Conservation (phyloP, 1,284 basidiomycete species). For the Thelephora terrestris region DNA sequence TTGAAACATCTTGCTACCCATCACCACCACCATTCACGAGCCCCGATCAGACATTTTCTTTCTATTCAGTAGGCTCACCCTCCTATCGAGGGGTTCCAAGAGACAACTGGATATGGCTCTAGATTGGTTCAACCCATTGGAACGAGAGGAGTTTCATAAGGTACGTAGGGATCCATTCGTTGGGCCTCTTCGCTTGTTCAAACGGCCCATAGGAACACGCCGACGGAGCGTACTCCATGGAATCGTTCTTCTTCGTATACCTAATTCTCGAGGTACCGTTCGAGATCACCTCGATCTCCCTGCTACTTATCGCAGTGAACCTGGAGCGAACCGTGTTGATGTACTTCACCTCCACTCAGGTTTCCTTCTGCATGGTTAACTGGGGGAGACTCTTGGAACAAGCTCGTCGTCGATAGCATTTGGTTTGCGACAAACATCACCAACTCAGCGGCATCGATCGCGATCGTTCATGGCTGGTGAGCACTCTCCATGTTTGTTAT, state of each 20-base stretch:
- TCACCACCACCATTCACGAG: slow-evolving; percentile 40
- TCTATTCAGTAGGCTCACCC: slow-evolving; percentile 34
- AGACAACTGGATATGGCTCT: too few species aligned
- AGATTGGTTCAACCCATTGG: slow-evolving; percentile 7
- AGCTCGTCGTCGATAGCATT: too few species aligned
- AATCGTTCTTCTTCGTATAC: slow-evolving; percentile 10
- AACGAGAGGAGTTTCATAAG: slow-evolving; percentile 8
- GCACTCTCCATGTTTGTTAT: neutral
- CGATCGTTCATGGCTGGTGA: slow-evolving; percentile 2
- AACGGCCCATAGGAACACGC: slow-evolving; percentile 9
- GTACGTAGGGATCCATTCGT: neutral
- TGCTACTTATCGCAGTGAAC: slow-evolving; percentile 11
- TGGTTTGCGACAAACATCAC: slow-evolving; percentile 9
- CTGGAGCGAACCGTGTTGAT: slow-evolving; percentile 10
- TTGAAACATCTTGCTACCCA: slow-evolving; percentile 35
- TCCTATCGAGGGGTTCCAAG: slow-evolving; percentile 19
- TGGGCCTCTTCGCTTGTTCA: too few species aligned
- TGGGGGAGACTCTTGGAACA: slow-evolving; percentile 6
- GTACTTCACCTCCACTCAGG: slow-evolving; percentile 10
- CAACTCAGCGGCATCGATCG: slow-evolving; percentile 10
- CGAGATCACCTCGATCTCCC: slow-evolving; percentile 7
- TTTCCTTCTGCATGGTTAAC: slow-evolving; percentile 8
- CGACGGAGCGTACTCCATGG: slow-evolving; percentile 10
- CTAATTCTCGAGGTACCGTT: slow-evolving; percentile 8
- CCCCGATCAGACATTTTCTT: slow-evolving; percentile 40